phyloP scores from a whole-genome alignment of 495 filamentous ascomycete genomes.

The Penicillium ochrochloron region DNA sequence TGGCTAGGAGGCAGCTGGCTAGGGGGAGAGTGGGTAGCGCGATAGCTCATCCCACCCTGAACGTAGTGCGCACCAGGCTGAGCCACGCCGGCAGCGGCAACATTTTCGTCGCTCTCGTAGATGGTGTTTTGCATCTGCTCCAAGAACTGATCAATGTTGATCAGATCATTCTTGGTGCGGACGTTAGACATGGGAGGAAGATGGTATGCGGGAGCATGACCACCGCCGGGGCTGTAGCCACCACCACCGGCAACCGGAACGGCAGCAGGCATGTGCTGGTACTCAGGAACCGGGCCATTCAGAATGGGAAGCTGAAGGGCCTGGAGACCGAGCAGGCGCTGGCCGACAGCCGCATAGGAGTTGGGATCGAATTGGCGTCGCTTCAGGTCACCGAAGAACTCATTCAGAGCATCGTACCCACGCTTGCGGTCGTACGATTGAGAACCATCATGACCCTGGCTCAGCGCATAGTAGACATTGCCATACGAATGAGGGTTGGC shows the following conservation, averaged over 20 bases:
- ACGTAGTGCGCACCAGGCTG: constrained; percentile 70
- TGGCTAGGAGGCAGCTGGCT: constrained; percentile 58
- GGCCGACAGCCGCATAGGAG: constrained; percentile 81
- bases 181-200: constrained; percentile 85
- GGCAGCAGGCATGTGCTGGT: constrained; percentile 60
- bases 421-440: constrained; percentile 73
- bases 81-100: constrained; percentile 73
- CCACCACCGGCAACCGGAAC: constrained; percentile 60
- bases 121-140: constrained; percentile 94
- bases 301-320: constrained; percentile 70
- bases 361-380: constrained; percentile 83
- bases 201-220: constrained; percentile 62
- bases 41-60: constrained; percentile 62
- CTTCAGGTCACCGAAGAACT: constrained; percentile 92
- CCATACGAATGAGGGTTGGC: constrained; percentile 63
- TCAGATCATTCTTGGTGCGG: constrained; percentile 88
- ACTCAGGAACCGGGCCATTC: constrained; percentile 66
- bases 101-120: constrained; percentile 84
- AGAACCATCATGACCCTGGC: constrained; percentile 55
- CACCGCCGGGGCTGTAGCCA: constrained; percentile 53
- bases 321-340: constrained; percentile 76
- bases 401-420: constrained; percentile 83
- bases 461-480: constrained; percentile 70
- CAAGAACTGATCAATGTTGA: constrained; percentile 89
- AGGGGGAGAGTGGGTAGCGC: constrained; percentile 75